These are phyloP conservation scores for Elsinoe necatrix DNA, from an alignment of 2,329 filamentous ascomycete genomes.

Conservation along the genomic window DNA sequence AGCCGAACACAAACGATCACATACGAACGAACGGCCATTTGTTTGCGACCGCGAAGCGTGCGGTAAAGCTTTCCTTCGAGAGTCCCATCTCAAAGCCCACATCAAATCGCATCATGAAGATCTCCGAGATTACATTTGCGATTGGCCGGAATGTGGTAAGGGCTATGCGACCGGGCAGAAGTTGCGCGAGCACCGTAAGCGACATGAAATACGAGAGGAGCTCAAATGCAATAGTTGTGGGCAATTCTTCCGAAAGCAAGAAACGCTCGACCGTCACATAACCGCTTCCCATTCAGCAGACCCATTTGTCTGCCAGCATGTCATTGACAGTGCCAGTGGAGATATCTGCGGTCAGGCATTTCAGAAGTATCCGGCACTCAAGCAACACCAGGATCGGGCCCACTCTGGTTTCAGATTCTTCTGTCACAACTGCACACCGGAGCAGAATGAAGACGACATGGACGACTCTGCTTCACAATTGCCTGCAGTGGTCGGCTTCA, in stretches of 20 bases:
- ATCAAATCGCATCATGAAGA: constrained; percentile 71
- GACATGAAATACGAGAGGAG: constrained; percentile 66
- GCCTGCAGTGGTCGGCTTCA: constrained; percentile 43
- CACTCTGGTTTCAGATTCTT: constrained; percentile 65
- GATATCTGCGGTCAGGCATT: constrained; percentile 60
- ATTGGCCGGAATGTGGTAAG: constrained; percentile 66
- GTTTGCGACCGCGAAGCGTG: constrained; percentile 62
- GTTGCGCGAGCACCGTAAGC: constrained; percentile 64
- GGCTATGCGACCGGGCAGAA: constrained; percentile 70
- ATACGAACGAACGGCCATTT: constrained; percentile 77
- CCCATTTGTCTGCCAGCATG: constrained; percentile 59
- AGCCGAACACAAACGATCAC: constrained; percentile 70
- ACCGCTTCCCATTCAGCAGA: constrained; percentile 64
- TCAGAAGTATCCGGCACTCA: constrained; percentile 62
- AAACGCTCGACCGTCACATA: constrained; percentile 76
- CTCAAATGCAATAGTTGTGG: constrained; percentile 68
- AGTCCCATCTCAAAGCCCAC: constrained; percentile 80
- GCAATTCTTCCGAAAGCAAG: constrained; percentile 76
- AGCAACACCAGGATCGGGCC: constrained; percentile 59
- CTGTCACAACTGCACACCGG: constrained; percentile 61
- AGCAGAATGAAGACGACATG: constrained; percentile 17
- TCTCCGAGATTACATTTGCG: constrained; percentile 62
- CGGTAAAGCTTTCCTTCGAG: constrained; percentile 74
- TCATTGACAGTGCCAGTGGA: constrained; percentile 43
- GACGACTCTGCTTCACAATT: constrained; percentile 25